A percentile compares a stretch with the other conserved stretches of the same genome.
phyloP scores from a whole-genome alignment of 2,329 filamentous ascomycete genomes.

The Colletotrichum lentis region DNA sequence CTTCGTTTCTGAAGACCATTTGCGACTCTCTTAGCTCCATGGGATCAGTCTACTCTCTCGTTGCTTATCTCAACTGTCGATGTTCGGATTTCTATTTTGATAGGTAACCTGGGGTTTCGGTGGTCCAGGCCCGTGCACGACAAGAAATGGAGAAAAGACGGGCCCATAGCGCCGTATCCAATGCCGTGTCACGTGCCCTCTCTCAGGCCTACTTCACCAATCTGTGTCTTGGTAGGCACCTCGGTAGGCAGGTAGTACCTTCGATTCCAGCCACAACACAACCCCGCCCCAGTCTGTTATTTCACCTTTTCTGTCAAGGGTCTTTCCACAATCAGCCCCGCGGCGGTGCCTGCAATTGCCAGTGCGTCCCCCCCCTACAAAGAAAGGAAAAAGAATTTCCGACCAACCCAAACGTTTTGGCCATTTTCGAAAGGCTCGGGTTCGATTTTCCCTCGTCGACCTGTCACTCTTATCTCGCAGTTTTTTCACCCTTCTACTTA shows the following conservation, averaged over 20 bases:
- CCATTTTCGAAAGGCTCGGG: slow-evolving; percentile 6
- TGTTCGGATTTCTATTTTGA: background rate
- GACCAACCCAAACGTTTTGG: background rate
- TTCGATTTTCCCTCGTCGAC: slow-evolving; percentile 34
- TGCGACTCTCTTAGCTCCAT: background rate
- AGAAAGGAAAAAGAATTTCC: slow-evolving; percentile 10
- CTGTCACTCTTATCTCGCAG: background rate
- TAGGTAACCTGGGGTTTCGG: background rate
- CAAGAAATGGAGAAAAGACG: background rate
- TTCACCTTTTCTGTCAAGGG: background rate
- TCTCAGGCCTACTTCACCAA: no score
- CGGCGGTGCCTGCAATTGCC: no score
- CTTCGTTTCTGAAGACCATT: background rate
- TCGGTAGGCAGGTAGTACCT: no score
- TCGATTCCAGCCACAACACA: background rate
- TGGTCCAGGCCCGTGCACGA: background rate
- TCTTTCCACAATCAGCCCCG: background rate
- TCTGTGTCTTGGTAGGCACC: no score
- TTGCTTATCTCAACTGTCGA: background rate
- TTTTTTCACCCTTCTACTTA: slow-evolving; percentile 6
- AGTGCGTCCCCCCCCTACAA: background rate
- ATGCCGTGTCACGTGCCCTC: background rate
- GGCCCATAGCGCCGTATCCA: background rate
- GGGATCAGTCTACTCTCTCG: background rate
- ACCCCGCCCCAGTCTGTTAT: background rate